phyloP scores from a whole-genome alignment of 257 asterid species.

The Solanum corneliomulleri region DNA sequence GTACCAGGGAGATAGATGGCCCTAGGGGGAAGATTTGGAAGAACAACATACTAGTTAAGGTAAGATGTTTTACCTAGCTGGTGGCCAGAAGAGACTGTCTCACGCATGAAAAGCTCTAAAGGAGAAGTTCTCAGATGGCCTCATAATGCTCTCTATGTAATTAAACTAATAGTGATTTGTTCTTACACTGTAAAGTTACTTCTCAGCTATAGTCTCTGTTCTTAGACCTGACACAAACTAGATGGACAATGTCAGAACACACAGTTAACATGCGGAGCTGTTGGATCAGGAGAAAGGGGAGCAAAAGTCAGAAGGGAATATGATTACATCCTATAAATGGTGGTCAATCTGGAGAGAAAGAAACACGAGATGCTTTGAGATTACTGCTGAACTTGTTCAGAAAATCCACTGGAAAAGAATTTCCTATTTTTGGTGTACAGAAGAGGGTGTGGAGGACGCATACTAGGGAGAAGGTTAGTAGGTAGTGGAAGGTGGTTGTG shows the following conservation, averaged over 20 bases:
- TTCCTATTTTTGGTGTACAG: background rate
- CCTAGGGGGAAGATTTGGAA: background rate
- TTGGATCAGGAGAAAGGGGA: background rate
- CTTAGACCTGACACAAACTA: background rate
- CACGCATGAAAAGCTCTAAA: background rate
- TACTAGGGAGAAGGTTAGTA: background rate
- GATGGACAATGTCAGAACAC: background rate
- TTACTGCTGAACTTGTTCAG: background rate
- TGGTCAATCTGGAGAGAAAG: background rate
- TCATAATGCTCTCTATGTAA: background rate
- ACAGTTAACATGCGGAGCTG: background rate
- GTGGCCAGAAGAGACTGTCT: background rate
- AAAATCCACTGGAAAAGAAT: background rate
- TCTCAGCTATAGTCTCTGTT: background rate
- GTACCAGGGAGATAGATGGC: background rate
- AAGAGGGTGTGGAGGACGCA: background rate
- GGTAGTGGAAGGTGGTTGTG: background rate
- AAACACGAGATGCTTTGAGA: background rate
- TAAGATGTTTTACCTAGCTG: background rate
- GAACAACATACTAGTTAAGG: background rate
- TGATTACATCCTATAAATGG: background rate
- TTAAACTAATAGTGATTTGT: background rate
- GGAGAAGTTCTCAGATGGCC: background rate
- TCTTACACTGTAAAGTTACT: background rate
- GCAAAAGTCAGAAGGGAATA: background rate